Base-by-base conservation (phyloP, 208 protist genomes). In the Leishmania major region DNA sequence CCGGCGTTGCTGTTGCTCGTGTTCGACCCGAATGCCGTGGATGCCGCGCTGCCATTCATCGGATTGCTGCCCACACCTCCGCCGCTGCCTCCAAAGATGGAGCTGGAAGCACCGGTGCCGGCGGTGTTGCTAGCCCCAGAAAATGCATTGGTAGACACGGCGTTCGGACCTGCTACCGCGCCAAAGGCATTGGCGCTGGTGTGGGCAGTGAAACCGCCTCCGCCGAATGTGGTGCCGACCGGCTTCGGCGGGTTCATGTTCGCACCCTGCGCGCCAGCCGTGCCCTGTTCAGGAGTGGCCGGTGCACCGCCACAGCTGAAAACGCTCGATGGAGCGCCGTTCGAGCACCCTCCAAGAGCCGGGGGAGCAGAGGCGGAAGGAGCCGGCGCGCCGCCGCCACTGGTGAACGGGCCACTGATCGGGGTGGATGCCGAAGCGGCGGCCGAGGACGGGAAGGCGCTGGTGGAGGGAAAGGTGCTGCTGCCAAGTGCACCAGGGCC, bases 261-360 rank as follows among this genome's bases (percentile, higher is more conserved):
- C 35, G 69, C 31, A 7, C 43, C 43, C 37, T 25, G 69, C 40
- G 69, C 69, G 0, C 43, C 43, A 13, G 69, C 2, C 22, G 19
- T 17, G 3, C 43, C 69, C 43, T 35, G 43, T 55, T 49, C 31
- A 31, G 22, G 31, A 11, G 72, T 40, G 72, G 31, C 13, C 31
- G 72, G 49, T 19, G 72, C 49, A 60, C 72, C 72, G 22, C 49
- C 49, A 45, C 62, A 57, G 72, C 11, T 76, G 49, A 76, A 76
- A 37, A 7, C 37, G 49, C 15, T 45, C n/a, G 72, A 28, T 31
- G 72, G 25, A 45, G 43, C 47, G 47, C 71, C 71, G n/a, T 31
- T 57, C 37, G 71, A 17, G 71, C 28, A 22, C 2, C 71, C 47
- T 40, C 71, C 71, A 59, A 75, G 59, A 1, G 28, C 5, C 28